Evolutionary conservation across 2,329 filamentous ascomycete genomes (phyloP), one percentile per base, ranked within the genome.

Genomic region (Trichoderma polysporum): DNA sequence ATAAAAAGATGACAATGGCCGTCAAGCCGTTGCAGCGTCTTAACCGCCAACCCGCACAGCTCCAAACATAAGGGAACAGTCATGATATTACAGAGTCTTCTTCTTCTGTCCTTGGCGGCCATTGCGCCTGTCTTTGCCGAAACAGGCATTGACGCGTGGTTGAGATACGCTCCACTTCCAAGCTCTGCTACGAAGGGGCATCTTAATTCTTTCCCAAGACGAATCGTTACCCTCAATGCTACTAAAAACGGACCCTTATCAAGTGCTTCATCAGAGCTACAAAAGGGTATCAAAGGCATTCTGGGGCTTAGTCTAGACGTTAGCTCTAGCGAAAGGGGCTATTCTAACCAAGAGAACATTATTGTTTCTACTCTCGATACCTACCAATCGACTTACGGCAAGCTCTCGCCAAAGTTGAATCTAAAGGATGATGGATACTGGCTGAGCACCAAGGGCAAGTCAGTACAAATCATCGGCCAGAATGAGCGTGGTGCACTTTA

Each of bases 361-460:
- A 68, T 69, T 19, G 61, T 75, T 29, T 68, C 70, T 7, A 76
- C 74, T 15, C 49, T 74, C 19, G 68, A 69, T 2, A 70, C 70
- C 9, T 71, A 70, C 53, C 50, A 25, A 78, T 80, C 56, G 84
- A 83, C 71, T 70, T 72, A 10, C 72, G 76, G 12, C 71, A 74
- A 6, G 52, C 76, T 15, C 67, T 73, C 8, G 74, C 77, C 25
- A 65, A 74, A 19, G 76, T 80, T 0, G 73, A 22, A 81, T 5
- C 79, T 89, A 15, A 76, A 80, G 35, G 79, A 83, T 13, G 87
- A 89, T 71, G 89, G 89, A 3, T 91, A 87, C 75, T 89, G 83
- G 79, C 80, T 91, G 33, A 83, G 77, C 69, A 84, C 79, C 5
- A 78, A 68, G 5, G 79, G 78, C 9, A 71, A 77, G 0, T 76